Base-by-base conservation (phyloP, 148 eudicot genomes). In the Spergularia marina region DNA sequence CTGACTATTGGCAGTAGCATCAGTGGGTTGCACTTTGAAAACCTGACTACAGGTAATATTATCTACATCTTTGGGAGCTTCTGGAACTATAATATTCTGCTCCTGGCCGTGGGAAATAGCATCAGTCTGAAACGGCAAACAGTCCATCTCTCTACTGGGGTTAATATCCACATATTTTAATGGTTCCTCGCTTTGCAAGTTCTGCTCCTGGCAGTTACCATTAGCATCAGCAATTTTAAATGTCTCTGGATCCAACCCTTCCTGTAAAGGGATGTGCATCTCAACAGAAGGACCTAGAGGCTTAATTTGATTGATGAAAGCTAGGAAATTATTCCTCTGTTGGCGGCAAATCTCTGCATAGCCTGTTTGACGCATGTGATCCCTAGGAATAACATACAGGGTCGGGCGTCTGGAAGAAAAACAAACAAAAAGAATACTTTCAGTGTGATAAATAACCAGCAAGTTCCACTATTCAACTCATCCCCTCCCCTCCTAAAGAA, bases 351-450 rank as follows among this genome's bases (percentile, higher is more conserved):
- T 85, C 44, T 89, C 87, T 30, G 91, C 85, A 74, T 81, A 90
- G 72, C 98, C 92, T 84, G 79, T 87, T 81, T 85, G 84, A 72
- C 86, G 73, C 52, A 92, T 83, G 80, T 91, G 94, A 78, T 96
- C 96, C 83, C 97, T 88, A 52, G 94, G 99, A 65, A 96, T 84
- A 36, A 93, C 94, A 68, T 84, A 86, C 6, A 96, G 98, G 14
- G 99, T 96, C 71, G 99, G 99, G 6, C 86, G 80, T 86, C 99
- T 92, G 88, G 71, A 83, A 85, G 30, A 53, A 70, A 53, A 14
- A 44, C 4, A n/a, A 34, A 30, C 36, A 30, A 30, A 30, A 30
- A 30, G 36, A 30, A 30, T 30, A 30, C 36, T 30, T 30, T 30
- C 36, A 54, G 17, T 3, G 56, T 5, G 12, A n/a, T 44, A 9